Base-by-base conservation (phyloP, 495 filamentous ascomycete genomes). In the Cryomyces minteri region DNA sequence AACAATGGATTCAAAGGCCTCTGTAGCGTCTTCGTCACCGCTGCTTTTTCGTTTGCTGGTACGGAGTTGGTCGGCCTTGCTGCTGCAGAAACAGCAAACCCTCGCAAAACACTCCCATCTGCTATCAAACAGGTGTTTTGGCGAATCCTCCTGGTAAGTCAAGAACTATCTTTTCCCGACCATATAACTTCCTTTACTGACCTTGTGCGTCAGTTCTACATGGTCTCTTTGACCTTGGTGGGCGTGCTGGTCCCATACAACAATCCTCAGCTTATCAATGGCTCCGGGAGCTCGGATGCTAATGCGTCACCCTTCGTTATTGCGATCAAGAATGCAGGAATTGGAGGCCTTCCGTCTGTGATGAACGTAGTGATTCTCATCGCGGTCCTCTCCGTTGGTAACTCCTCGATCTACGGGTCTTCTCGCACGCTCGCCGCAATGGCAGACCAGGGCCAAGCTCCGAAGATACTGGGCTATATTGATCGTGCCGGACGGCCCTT, bases 61-160 rank as follows among this genome's bases (percentile, higher is more conserved):
- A 95, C 87, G 8, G 88, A 96, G 57, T 65, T 95, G n/a, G 87
- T 94, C 43, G 88, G 86, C 44, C 71, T 94, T 32, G 85, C 86
- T 30, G 85, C 85, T 36, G 86, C 86, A 36, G 86, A 94, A 57
- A 86, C 84, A 2, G 76, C 73, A 4, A 92, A 92, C 58, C 86
- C 86, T 7, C 76, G 84, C 48, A 92, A 88, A 55, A 81, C 81
- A 10, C 71, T 94, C 5, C 86, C 86, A 0, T 82, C 79, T 0
- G 86, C 86, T 39, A 75, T 88, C 54, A 92, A 92, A 59, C 86
- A 94, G 61, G 86, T 94, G 33, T 94, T 94, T 63, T 94, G 87
- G 87, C 80, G 87, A 56, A 94, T 94, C 60, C 76, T 76, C 11
- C 70, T 94, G 7, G 40, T 41, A 4, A 41, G 40, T 41, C 10